Base-by-base conservation (phyloP, 2,329 filamentous ascomycete species). In the Diplodia seriata region DNA sequence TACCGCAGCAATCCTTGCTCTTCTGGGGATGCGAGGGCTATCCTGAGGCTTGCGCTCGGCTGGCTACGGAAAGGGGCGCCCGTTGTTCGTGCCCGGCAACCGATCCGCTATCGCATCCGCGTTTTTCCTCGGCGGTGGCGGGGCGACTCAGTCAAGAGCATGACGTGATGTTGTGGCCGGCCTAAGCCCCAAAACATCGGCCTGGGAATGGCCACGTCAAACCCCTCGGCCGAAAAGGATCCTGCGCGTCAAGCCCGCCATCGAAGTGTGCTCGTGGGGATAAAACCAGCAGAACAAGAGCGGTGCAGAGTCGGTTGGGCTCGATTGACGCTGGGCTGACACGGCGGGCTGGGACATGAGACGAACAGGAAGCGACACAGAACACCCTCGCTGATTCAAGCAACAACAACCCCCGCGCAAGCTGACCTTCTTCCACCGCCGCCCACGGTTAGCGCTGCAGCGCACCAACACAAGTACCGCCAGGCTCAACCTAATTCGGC, bases 51-150 rank as follows among this genome's bases (percentile, higher is more conserved):
- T 20, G 20, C 14, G 36, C 38, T 43, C 55, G 55, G 55, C 20
- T 59, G 36, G 14, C 20, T 23, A 47, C 38, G 55, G 36, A 29
- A 59, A 36, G 31, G 51, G 54, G 54, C 54, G 33, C 31, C 26
- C 31, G 31, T 56, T n/a, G 54, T 53, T 26, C 2, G n/a, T 18
- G n/a, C 20, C 54, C 54, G 54, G 20, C 54, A n/a, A 29, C 38
- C 31, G 31, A 33, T 33, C 31, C 31, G 31, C 31, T 33, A 9
- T 33, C 31, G 38, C 55, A 12, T 12, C 55, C 38, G 56, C 56
- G 38, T 49, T 62, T 63, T 63, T 63, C n/a, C 59, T 63, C 43
- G 59, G 43, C 29, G 43, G 31, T 29, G 59, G 29, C 40, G 57
- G 59, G 50, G 47, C 18, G 43, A 38, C 47, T 50, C 47, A 33